These are phyloP conservation scores for Aspergillus versicolor DNA, from an alignment of 2,329 filamentous ascomycete species.

Conservation along the genomic window DNA sequence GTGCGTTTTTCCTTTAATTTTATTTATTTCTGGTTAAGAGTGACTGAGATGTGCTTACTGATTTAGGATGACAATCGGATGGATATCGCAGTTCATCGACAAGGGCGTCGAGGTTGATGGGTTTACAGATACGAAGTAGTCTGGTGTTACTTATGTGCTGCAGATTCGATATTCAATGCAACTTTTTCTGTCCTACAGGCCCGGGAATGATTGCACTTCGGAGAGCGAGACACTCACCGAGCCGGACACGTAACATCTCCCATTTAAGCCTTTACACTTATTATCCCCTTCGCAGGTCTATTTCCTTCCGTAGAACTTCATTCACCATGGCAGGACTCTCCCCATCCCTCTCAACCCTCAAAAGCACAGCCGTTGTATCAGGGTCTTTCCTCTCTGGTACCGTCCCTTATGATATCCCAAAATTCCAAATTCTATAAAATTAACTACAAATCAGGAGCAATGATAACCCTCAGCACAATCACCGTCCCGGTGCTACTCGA, in stretches of 20 bases:
- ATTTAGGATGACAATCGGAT: constrained; percentile 49
- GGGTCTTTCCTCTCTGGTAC: constrained; percentile 1
- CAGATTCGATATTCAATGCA: neutral
- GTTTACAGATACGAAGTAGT: constrained; percentile 3
- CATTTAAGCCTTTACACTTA: neutral
- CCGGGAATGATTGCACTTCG: no score
- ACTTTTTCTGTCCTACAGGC: no score
- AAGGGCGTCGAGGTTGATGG: constrained; percentile 35
- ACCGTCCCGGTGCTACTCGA: constrained; percentile 5
- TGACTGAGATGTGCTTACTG: neutral
- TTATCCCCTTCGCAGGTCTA: no score
- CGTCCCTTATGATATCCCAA: neutral
- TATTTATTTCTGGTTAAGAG: no score
- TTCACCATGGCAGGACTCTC: neutral
- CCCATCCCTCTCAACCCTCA: neutral
- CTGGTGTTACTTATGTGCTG: no score
- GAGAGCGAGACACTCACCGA: no score
- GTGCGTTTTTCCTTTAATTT: constrained; percentile 4
- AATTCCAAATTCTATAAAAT: no score
- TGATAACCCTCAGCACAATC: constrained; percentile 5
- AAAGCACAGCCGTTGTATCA: neutral
- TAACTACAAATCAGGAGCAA: neutral
- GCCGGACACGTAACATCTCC: no score
- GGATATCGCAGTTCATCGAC: constrained; percentile 44
- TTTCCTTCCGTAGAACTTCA: neutral